These are phyloP conservation scores for Colletotrichum musicola DNA, from an alignment of 2,329 filamentous ascomycete genomes.

Conservation along the genomic window DNA sequence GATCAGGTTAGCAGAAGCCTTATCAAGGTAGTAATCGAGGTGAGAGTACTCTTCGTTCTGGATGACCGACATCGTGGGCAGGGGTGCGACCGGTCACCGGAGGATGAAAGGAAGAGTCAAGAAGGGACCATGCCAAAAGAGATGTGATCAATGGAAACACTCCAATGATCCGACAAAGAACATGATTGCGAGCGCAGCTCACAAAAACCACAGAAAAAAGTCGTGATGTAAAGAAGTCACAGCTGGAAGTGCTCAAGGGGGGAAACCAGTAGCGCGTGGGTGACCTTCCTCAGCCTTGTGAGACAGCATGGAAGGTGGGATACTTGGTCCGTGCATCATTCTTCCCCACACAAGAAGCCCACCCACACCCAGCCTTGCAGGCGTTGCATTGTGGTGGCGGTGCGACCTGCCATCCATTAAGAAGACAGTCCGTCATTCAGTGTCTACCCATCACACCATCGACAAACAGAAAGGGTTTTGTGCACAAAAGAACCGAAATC, in stretches of 20 bases:
- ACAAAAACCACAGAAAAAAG: constrained; percentile 18
- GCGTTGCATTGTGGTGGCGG: constrained; percentile 23
- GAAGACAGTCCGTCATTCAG: neutral
- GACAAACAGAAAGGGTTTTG: neutral
- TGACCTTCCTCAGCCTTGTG: constrained; percentile 40
- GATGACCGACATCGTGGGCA: constrained; percentile 55
- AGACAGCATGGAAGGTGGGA: constrained; percentile 30
- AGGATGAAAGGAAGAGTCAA: constrained; percentile 16
- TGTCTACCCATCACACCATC: neutral
- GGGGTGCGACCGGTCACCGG: constrained; percentile 28
- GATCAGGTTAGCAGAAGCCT: neutral
- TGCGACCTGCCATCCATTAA: constrained; percentile 32
- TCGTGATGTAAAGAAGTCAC: neutral
- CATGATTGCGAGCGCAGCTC: constrained; percentile 38
- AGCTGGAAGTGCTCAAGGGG: constrained; percentile 27
- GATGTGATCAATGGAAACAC: constrained; percentile 22
- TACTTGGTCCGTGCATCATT: constrained; percentile 22
- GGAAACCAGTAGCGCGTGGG: constrained; percentile 12
- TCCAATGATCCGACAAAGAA: constrained; percentile 20
- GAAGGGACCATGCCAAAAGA: constrained; percentile 27
- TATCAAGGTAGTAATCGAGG: neutral
- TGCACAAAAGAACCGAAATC: constrained; percentile 51
- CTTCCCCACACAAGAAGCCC: too few relatives aligned
- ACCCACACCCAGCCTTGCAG: constrained; percentile 30
- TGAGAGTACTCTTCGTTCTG: constrained; percentile 57